Base-by-base conservation (phyloP, 805 yeast genomes). In the Starmera quercuum region DNA sequence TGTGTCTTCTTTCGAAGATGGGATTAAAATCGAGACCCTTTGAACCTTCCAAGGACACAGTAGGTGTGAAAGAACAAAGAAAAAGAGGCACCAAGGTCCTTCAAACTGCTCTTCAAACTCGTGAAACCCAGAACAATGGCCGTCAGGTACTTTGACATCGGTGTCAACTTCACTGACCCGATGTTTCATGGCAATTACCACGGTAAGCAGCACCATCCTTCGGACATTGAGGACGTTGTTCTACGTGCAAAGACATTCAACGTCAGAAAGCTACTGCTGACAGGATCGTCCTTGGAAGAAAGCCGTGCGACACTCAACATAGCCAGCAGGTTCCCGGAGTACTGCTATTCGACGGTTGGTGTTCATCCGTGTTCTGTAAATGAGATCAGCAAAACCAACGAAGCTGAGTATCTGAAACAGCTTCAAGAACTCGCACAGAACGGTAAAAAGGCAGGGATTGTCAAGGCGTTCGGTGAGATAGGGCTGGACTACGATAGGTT, bases 401-500 rank as follows among this genome's bases (percentile, higher is more conserved):
- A 56, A 26, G 37, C 49, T 15, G 47, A 47, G 3, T 78, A 78
- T 44, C 50, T 83, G 23, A 47, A 53, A 4, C 53, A 64, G 18
- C 56, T 92, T 30, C 66, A 70, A 40, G 44, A 58, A 3, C 44
- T 81, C n/a, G 73, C 76, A 0, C 39, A 55, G 6, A 45, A 59
- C 1, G 83, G 86, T 5, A 52, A 58, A 20, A 49, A 61, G 7
- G 43, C 51, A 11, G 82, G 82, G 1, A 46, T 61, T 3, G 81
- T 92, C 19, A 72, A 71, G 47, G 92, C 96, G 1, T 80, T 88
- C 60, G 99, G 99, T 11, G 99, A 92, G 58, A 76, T 92, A 32
- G 99, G 99, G 0, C 64, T 92, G 31, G 99, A 92, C 53, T 90
- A 88, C 53, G 99, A 92, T 56, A 63, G 99, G 39, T 61, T 92